These are phyloP conservation scores for Chaetomium cochliodes DNA, from an alignment of 495 filamentous ascomycete genomes.

Conservation along the genomic window DNA sequence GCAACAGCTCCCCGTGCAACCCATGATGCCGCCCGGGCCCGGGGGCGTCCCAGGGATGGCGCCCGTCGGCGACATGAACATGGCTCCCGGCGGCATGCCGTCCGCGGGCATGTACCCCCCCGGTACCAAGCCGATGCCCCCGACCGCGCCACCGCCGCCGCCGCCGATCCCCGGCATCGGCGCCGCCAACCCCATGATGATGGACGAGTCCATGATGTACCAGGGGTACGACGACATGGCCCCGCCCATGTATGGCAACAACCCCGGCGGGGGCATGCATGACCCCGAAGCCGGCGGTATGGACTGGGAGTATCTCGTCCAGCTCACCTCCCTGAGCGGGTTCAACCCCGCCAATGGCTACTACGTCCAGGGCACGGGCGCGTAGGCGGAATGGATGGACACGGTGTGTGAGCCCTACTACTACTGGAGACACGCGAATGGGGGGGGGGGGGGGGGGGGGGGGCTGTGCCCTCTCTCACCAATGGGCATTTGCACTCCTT, in stretches of 20 bases:
- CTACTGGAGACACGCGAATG: not conserved
- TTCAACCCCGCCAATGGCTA: conserved; percentile 30
- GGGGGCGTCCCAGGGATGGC: not conserved
- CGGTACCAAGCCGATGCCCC: conserved; percentile 23
- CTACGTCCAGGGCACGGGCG: conserved; percentile 18
- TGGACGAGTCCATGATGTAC: conserved; percentile 36
- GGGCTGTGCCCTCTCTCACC: no score
- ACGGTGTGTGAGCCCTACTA: not conserved
- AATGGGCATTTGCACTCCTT: no score
- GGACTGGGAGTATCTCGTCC: conserved; percentile 48
- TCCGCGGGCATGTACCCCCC: conserved; percentile 22
- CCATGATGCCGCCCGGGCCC: not conserved
- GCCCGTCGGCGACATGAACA: not conserved
- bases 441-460: no score
- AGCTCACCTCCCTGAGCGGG: conserved; percentile 38
- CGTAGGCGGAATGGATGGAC: not conserved
- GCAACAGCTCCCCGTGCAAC: conserved; percentile 5
- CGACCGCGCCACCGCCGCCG: conserved; percentile 10
- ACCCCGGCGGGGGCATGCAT: conserved; percentile 31
- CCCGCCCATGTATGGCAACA: conserved; percentile 25
- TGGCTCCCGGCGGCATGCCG: not conserved
- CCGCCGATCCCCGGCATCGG: conserved; percentile 22
- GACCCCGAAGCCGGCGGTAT: conserved; percentile 44
- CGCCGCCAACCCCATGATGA: conserved; percentile 19
- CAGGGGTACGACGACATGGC: conserved; percentile 27